Conservation (phyloP, 1,284 basidiomycete genomes). For the Somion occarium region DNA sequence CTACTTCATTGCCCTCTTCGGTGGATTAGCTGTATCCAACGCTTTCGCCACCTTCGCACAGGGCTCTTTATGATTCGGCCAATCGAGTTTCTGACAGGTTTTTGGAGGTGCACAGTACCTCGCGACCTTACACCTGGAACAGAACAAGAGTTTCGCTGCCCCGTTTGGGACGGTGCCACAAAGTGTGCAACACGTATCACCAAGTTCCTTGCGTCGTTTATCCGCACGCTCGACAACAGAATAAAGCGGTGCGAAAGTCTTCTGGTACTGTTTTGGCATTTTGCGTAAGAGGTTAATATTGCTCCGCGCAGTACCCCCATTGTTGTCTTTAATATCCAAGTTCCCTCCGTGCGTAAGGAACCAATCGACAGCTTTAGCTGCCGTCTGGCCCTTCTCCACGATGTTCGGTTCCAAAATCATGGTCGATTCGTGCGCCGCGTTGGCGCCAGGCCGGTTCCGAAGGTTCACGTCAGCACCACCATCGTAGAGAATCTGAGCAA, state of each 20-base stretch:
- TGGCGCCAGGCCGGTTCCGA: constrained; percentile 36
- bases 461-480: constrained; percentile 36
- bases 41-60: too few relatives aligned
- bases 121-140: constrained; percentile 19
- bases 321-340: constrained; percentile 37
- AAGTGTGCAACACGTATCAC: constrained; percentile 28
- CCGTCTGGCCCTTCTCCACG: constrained; percentile 16
- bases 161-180: constrained; percentile 29
- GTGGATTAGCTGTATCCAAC: too few relatives aligned
- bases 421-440: constrained; percentile 35
- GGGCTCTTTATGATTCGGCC: constrained; percentile 17
- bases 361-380: constrained; percentile 30
- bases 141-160: constrained; percentile 19
- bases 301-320: constrained; percentile 26
- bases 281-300: background rate
- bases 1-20: too few relatives aligned
- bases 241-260: background rate
- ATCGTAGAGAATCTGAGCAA: constrained; percentile 36
- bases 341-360: constrained; percentile 39
- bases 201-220: constrained; percentile 22
- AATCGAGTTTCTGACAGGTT: constrained; percentile 13
- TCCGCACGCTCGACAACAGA: constrained; percentile 25
- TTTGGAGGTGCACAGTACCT: constrained; percentile 13
- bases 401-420: constrained; percentile 27
- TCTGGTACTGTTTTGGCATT: background rate